Evolutionary conservation across 2,329 filamentous ascomycete genomes (phyloP).

Genomic region (Ceratocystis lukuohia): DNA sequence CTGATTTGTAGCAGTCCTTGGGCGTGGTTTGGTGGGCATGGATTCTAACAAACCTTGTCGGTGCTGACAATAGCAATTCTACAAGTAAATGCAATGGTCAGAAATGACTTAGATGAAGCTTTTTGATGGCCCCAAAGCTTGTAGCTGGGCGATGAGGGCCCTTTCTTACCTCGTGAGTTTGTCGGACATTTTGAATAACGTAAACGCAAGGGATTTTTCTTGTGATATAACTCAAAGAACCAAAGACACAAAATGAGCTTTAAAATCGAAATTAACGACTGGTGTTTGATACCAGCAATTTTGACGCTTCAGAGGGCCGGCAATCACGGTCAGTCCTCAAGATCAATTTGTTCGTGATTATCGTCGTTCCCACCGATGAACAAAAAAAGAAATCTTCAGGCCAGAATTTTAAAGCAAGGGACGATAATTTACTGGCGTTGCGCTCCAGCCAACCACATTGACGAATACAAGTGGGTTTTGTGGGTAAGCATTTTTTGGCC

Average conservation of each 20-base stretch:
- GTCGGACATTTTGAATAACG: conserved; percentile 56
- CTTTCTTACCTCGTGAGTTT: conserved; percentile 75
- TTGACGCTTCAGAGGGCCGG: background rate
- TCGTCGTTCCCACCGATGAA: background rate
- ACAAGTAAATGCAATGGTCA: conserved; percentile 20
- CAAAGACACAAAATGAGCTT: background rate
- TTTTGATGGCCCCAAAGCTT: background rate
- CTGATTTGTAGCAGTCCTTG: background rate
- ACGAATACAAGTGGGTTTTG: conserved; percentile 11
- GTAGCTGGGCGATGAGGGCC: background rate
- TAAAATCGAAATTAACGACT: background rate
- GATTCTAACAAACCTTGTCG: conserved; percentile 63
- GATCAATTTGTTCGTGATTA: background rate
- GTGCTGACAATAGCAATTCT: conserved; percentile 98
- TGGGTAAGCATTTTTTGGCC: conserved; percentile 30
- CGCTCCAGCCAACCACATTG: conserved; percentile 1
- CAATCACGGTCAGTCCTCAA: background rate
- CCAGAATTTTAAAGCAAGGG: background rate
- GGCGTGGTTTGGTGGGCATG: conserved; percentile 20
- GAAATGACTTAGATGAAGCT: background rate
- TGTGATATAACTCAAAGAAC: background rate
- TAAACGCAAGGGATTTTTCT: background rate
- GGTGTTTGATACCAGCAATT: background rate
- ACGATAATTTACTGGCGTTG: conserved; percentile 3
- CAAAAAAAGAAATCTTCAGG: conserved; percentile 5